Conservation (phyloP, 441 rosid genomes). For the Brassica hybrid region DNA sequence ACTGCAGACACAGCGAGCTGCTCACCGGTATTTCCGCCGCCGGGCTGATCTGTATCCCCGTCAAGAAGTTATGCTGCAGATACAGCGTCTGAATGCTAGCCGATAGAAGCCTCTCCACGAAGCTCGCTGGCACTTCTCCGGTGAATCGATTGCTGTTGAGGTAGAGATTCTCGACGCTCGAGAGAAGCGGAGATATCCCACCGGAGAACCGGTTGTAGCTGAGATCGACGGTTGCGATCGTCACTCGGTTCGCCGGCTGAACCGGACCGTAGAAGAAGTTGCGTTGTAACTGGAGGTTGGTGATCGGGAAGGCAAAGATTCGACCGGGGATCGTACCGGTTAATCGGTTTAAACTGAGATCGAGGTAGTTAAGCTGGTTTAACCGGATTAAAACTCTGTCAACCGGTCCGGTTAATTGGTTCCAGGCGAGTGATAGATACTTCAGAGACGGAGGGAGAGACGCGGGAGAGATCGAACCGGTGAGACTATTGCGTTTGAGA, state of each 20-base stretch:
- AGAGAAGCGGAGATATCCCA: conserved; percentile 71
- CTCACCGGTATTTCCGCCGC: conserved; percentile 88
- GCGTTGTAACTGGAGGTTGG: conserved; percentile 78
- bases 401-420: conserved; percentile 72
- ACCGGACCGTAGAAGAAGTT: conserved; percentile 70
- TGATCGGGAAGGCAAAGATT: conserved; percentile 70
- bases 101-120: conserved; percentile 71
- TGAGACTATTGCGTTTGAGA: conserved; percentile 75
- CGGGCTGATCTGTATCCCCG: conserved; percentile 89
- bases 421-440: conserved; percentile 78
- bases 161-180: conserved; percentile 82
- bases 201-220: conserved; percentile 86
- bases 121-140: conserved; percentile 79
- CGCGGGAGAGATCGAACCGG: conserved; percentile 60
- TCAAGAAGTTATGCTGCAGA: conserved; percentile 85
- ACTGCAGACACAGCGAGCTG: conserved; percentile 84
- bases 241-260: conserved; percentile 64
- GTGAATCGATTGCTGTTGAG: conserved; percentile 82
- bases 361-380: conserved; percentile 69
- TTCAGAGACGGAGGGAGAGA: conserved; percentile 69
- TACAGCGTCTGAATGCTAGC: conserved; percentile 70
- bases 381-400: conserved; percentile 60
- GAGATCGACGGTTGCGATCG: conserved; percentile 73
- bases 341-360: conserved; percentile 81
- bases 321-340: conserved; percentile 68